Percentiles rank a stretch among this genome's conserved stretches.
Conservation (phyloP, 306 rosid species). For the Vachellia pachyceras region DNA sequence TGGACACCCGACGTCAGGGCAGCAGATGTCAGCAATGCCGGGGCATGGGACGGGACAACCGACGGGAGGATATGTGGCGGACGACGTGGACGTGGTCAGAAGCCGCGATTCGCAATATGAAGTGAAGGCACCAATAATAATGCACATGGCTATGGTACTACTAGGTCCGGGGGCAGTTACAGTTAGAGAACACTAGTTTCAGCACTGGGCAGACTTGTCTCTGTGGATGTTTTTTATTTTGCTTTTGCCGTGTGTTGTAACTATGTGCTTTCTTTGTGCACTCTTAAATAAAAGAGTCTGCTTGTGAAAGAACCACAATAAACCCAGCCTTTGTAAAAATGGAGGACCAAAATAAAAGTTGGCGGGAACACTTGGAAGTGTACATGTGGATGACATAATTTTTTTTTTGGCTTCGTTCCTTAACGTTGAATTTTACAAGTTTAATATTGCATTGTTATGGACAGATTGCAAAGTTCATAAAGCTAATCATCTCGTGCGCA, state of each 20-base stretch:
- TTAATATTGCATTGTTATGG: too few species aligned
- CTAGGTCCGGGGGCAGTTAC: conserved; percentile 44
- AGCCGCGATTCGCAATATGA: conserved; percentile 32
- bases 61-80: conserved; percentile 43
- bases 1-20: conserved; percentile 49
- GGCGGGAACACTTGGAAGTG: too few species aligned
- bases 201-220: background rate
- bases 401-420: too few species aligned
- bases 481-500: too few species aligned
- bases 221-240: background rate
- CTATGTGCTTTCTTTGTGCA: background rate
- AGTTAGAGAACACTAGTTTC: conserved; percentile 3
- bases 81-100: conserved; percentile 45
- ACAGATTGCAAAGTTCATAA: too few species aligned
- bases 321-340: background rate
- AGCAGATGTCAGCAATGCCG: conserved; percentile 46
- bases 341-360: too few species aligned
- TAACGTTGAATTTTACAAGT: too few species aligned
- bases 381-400: too few species aligned
- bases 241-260: background rate
- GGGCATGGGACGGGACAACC: conserved; percentile 54
- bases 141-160: conserved; percentile 23
- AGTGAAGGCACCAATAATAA: conserved; percentile 30
- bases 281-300: conserved; percentile 1
- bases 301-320: background rate